phyloP scores from a whole-genome alignment of 352 stramenopile species.

The Phytophthora syringae region DNA sequence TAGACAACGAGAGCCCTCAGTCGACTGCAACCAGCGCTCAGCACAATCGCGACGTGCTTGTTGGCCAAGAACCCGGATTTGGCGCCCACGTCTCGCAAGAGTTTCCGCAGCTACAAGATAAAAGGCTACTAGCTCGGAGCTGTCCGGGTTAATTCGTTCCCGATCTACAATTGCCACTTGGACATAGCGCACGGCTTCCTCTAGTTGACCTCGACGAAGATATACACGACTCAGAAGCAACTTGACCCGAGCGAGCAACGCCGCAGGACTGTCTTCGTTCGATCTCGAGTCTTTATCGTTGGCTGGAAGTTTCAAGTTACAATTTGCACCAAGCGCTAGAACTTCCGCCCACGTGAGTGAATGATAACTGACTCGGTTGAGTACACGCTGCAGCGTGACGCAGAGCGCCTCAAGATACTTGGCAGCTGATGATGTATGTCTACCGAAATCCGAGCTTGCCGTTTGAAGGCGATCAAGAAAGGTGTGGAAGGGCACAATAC shows the following conservation, averaged over 20 bases:
- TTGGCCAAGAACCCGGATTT: constrained; percentile 49
- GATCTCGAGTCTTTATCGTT: constrained; percentile 20
- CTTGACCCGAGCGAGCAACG: constrained; percentile 49
- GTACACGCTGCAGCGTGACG: constrained; percentile 31
- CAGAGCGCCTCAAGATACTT: constrained; percentile 38
- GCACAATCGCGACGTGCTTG: constrained; percentile 52
- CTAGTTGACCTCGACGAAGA: constrained; percentile 59
- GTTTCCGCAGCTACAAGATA: constrained; percentile 66
- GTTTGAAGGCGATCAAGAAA: constrained; percentile 44
- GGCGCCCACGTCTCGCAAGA: constrained; percentile 59
- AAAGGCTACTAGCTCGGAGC: constrained; percentile 46
- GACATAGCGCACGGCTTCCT: constrained; percentile 56
- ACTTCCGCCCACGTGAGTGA: constrained; percentile 37
- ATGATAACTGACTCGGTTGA: constrained; percentile 34
- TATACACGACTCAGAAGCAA: constrained; percentile 62
- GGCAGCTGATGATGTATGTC: constrained; percentile 23
- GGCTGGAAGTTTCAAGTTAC: constrained; percentile 18
- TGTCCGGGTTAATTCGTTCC: constrained; percentile 43
- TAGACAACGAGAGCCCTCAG: constrained; percentile 51
- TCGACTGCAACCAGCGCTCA: constrained; percentile 58
- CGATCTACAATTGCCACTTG: constrained; percentile 55
- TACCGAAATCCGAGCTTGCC: constrained; percentile 23
- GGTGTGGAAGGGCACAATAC: constrained; percentile 48
- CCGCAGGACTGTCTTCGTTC: constrained; percentile 19
- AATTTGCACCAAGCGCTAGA: constrained; percentile 19